phyloP scores from a whole-genome alignment of 1,284 basidiomycete genomes.

The Sanghuangporus sanghuang region DNA sequence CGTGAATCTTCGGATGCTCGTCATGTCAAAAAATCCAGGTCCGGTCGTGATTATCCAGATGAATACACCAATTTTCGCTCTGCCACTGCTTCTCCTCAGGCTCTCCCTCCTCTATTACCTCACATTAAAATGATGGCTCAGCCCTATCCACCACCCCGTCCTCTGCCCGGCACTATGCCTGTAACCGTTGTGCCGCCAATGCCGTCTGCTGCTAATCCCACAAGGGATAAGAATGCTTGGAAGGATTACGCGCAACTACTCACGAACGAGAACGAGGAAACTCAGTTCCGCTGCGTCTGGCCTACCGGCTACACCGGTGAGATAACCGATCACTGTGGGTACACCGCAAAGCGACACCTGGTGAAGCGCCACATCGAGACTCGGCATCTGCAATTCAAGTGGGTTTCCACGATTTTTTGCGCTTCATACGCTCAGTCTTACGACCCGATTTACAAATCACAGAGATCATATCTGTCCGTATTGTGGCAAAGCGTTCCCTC shows the following conservation, averaged over 20 bases:
- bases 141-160: background rate
- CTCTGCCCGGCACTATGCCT: background rate
- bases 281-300: constrained; percentile 27
- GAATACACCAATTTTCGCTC: constrained; percentile 5
- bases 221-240: constrained; percentile 19
- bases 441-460: constrained; percentile 14
- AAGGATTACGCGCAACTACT: constrained; percentile 11
- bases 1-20: background rate
- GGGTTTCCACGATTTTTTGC: constrained; percentile 23
- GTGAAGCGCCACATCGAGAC: constrained; percentile 65
- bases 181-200: constrained; percentile 28
- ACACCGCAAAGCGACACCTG: constrained; percentile 56
- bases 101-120: constrained; percentile 6
- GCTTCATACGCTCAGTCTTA: constrained; percentile 6
- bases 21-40: background rate
- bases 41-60: background rate
- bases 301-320: constrained; percentile 14
- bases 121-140: constrained; percentile 9
- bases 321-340: constrained; percentile 36
- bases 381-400: constrained; percentile 58
- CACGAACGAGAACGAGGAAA: constrained; percentile 4
- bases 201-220: constrained; percentile 25
- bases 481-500: constrained; percentile 51
- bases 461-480: constrained; percentile 52
- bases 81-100: background rate